Conservation (phyloP, 345 rosid species). For the Diplotaxis tenuifolia region DNA sequence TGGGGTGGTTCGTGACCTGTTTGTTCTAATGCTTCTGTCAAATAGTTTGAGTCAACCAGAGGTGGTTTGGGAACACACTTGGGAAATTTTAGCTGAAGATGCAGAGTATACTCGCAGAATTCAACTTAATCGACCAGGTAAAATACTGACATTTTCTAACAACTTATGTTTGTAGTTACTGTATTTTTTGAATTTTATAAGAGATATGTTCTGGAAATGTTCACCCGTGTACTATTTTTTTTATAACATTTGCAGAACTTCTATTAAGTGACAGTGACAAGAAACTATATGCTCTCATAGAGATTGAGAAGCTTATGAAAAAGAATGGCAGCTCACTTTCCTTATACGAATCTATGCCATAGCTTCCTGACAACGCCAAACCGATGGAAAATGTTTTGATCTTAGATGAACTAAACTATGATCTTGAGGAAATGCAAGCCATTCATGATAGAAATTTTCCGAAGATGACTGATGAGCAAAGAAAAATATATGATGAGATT, state of each 20-base stretch:
- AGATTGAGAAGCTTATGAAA: neutral
- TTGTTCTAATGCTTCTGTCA: neutral
- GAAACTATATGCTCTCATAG: neutral
- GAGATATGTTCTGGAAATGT: neutral
- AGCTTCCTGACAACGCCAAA: neutral
- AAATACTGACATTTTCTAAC: neutral
- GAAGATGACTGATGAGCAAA: neutral
- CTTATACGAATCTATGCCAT: neutral
- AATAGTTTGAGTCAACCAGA: neutral
- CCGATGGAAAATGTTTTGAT: neutral
- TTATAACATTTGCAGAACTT: neutral
- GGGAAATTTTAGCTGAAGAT: neutral
- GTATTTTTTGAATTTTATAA: neutral
- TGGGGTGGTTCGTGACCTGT: neutral
- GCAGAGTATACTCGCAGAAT: neutral
- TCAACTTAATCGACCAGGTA: neutral
- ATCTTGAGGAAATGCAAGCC: neutral
- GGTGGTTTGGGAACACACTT: neutral
- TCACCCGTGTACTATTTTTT: no score
- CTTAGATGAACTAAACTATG: neutral
- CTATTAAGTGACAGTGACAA: neutral
- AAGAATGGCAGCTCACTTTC: neutral
- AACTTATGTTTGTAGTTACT: neutral
- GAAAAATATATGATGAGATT: neutral
- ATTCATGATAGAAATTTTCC: neutral